phyloP scores from a whole-genome alignment of 164 flowering plant genomes.

The Liquidambar formosana region DNA sequence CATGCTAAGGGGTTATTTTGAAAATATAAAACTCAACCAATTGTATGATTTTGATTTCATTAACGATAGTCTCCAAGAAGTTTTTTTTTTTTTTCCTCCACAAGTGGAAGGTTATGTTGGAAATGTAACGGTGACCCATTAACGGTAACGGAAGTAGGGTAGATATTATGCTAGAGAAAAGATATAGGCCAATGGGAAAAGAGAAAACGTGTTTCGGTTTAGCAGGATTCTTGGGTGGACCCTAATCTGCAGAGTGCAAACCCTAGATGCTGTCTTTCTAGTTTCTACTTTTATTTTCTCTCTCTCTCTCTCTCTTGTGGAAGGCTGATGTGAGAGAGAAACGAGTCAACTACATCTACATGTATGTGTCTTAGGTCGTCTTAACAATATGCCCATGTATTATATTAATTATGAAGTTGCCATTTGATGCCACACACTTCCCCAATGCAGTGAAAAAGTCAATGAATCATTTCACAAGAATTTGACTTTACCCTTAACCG shows the following conservation, averaged over 20 bases:
- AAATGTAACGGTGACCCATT: background rate
- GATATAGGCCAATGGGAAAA: background rate
- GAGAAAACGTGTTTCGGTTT: conserved; percentile 14
- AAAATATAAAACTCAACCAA: too few species aligned
- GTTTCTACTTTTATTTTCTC: too few species aligned
- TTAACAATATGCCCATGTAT: background rate
- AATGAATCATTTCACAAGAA: too few species aligned
- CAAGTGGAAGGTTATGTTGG: too few species aligned
- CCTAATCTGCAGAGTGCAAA: conserved; percentile 9
- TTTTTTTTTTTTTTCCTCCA: too few species aligned
- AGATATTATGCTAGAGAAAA: too few species aligned
- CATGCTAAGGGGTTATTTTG: too few species aligned
- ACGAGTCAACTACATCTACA: background rate
- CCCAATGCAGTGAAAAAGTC: background rate
- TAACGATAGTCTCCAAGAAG: too few species aligned
- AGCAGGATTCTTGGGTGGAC: conserved; percentile 18
- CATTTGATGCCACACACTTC: background rate
- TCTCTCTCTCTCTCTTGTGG: too few species aligned
- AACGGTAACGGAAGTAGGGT: conserved; percentile 1
- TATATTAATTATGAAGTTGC: conserved; percentile 1
- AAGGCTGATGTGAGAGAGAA: too few species aligned
- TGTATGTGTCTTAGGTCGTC: background rate
- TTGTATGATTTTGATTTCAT: too few species aligned
- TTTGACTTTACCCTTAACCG: too few species aligned
- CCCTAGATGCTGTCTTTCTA: conserved; percentile 9